Base-by-base conservation (phyloP, 768 basidiomycete genomes). In the Saitozyma podzolica region DNA sequence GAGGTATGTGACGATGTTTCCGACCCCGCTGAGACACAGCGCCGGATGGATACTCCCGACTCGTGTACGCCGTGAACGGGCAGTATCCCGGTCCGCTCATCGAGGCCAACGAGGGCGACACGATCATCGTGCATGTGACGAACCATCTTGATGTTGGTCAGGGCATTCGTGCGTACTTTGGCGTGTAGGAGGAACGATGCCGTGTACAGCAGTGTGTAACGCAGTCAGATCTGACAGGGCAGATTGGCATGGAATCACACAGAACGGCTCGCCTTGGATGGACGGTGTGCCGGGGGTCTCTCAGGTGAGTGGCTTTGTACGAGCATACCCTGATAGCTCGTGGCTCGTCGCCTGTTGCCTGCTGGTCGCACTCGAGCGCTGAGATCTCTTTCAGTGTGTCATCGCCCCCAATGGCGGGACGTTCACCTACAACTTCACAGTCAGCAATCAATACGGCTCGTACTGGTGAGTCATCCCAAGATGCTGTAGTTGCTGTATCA, bases 101-200 rank as follows among this genome's bases (percentile, higher is more conserved):
- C 50, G 70, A 76, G 60, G 69, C 58, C 5, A 76, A 76, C 54
- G 64, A 61, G 16, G 74, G 74, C 13, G 74, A 76, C 52, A 69
- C 65, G 7, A 59, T 76, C 54, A 20, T 63, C 9, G 66, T 72
- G 0, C 60, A 69, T 53, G 61, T 76, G 43, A 52, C n/a, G 8
- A 76, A 76, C 61, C 45, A 62, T 20, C 67, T 76, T 16, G 50
- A 65, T 16, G 58, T 47, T 6, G 66, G 60, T 1, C 64, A 66
- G 37, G 54, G 59, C 13, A 59, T 68, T 45, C 73, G 70, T 71
- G 42, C 56, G 64, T 68, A 20, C 16, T 13, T 5, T 50, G 11
- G n/a, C 29, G 29, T 29, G 29, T 29, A 17, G 61, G 40, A 29
- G 11, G 40, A 5, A 41, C 42, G n/a, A 20, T 17, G 37, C 8